Base-by-base conservation (phyloP, 2,329 filamentous ascomycete species). In the Dendryphion nanum region DNA sequence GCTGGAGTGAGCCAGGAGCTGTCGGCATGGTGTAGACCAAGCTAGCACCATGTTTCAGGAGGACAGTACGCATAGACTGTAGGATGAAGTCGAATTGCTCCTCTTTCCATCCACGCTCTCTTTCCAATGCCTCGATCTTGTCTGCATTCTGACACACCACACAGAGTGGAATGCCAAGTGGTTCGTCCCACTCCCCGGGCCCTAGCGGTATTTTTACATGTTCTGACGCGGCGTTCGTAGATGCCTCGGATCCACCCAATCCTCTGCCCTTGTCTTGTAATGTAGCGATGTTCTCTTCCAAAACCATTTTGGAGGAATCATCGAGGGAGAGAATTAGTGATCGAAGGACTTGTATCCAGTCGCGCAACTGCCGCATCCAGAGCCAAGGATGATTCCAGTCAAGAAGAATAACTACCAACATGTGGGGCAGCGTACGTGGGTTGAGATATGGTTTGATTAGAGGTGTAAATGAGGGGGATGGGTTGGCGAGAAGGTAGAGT, bases 61-160 rank as follows among this genome's bases (percentile, higher is more conserved):
- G 71, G 26, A 94, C 82, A 0, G 93, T 97, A 50, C 93, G 81
- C 58, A 98, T 72, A 63, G 90, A 95, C 61, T 98, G 93, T 42
- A 96, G 76, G 30, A 98, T 87, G 50, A 93, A 90, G 64, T 98
- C 93, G 57, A 98, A 98, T 54, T 95, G 86, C 50, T 94, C 89
- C 66, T 98, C 93, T 67, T 89, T 91, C 89, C 91, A 98, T 12
- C 85, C 82, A 42, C 90, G 83, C 35, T 89, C 90, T 63, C 87
- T 89, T 68, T 97, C 93, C 41, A 98, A 68, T 26, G 81, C 79
- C 59, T 97, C 90, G 64, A 97, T 95, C 64, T 87, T 89, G 67
- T 95, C 88, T 12, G 89, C 89, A 63, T 95, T 93, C 65, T 97
- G 90, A 62, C 91, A 95, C n/a, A 97, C 89, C 6, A 98, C 86